phyloP scores from a whole-genome alignment of 83 land plant species.

The Diphasiastrum complanatum region DNA sequence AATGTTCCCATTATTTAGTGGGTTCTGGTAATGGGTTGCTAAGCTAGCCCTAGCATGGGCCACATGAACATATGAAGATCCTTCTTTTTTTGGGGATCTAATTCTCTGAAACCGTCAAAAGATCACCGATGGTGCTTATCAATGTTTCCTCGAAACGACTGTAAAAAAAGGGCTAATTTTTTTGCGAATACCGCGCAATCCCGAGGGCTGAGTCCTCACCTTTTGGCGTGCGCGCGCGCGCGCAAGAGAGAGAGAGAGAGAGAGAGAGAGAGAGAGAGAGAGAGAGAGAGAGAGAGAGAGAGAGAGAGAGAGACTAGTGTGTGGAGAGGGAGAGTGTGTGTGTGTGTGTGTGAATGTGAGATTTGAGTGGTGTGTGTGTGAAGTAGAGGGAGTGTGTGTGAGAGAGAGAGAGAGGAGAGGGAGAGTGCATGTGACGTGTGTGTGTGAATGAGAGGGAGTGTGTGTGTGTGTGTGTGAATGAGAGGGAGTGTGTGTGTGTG shows the following conservation, averaged over 20 bases:
- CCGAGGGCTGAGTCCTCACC: not conserved
- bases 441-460: not conserved
- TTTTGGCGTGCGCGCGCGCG: not conserved
- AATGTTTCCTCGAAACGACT: not conserved
- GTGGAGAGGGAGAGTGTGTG: not conserved
- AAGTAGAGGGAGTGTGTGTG: not conserved
- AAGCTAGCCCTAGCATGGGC: no score
- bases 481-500: not conserved
- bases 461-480: not conserved
- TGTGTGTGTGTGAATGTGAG: not conserved
- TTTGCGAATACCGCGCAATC: not conserved
- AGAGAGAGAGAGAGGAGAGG: not conserved
- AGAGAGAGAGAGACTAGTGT: conserved; percentile 3
- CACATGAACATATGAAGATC: no score
- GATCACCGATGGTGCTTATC: not conserved
- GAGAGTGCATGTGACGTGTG: not conserved
- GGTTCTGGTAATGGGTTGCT: no score
- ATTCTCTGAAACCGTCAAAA: not conserved
- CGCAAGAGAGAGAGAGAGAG: not conserved
- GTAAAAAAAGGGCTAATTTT: not conserved
- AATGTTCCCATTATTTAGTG: no score
- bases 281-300: no score
- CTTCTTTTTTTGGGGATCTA: not conserved
- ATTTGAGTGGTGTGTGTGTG: not conserved
- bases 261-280: no score